These are phyloP conservation scores for Nicotiana benthamiana DNA, from an alignment of 257 asterid species.

Conservation along the genomic window DNA sequence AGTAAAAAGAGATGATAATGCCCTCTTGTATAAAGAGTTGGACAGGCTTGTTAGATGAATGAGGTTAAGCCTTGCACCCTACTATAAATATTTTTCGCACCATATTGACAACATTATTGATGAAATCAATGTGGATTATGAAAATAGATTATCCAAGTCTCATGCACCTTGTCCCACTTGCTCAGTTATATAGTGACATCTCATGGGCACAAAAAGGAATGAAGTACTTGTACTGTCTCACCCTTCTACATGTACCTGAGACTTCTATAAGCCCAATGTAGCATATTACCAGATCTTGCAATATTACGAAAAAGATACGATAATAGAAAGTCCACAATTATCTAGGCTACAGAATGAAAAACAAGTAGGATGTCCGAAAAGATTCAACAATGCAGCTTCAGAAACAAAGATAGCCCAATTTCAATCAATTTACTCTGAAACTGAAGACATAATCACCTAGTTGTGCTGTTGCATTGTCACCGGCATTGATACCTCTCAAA, in stretches of 20 bases:
- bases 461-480: slow-evolving; percentile 45
- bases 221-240: not conserved
- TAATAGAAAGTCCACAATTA: not conserved
- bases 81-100: no score
- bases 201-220: not conserved
- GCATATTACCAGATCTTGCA: not conserved
- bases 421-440: not conserved
- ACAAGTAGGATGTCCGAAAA: not conserved
- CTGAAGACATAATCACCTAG: slow-evolving; percentile 38
- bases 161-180: not conserved
- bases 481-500: slow-evolving; percentile 48
- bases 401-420: no score
- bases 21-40: not conserved
- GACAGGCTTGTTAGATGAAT: not conserved
- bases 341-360: not conserved
- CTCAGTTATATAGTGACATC: not conserved
- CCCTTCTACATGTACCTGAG: not conserved
- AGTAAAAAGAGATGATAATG: no score
- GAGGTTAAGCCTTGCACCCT: not conserved
- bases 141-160: not conserved
- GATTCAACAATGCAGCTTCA: no score
- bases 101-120: not conserved
- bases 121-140: not conserved
- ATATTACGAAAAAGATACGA: not conserved
- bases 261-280: not conserved